phyloP scores from a whole-genome alignment of 2,329 filamentous ascomycete species.

The Pseudocercospora fuligena region DNA sequence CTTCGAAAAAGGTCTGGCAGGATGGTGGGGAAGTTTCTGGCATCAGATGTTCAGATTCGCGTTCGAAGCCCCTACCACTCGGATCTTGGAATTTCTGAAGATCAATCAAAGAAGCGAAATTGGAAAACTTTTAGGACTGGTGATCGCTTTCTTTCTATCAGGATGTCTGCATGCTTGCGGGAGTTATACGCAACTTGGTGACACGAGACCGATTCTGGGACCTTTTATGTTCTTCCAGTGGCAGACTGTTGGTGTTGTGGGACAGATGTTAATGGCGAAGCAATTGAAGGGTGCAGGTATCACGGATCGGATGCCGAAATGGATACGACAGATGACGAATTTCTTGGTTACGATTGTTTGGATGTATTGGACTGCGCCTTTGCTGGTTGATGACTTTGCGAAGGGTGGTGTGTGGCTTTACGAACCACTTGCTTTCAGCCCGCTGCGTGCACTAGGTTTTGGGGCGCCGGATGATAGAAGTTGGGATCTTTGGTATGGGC shows the following conservation, averaged over 20 bases:
- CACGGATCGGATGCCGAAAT: conserved; percentile 48
- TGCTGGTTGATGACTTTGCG: conserved; percentile 78
- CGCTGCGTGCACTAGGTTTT: conserved; percentile 68
- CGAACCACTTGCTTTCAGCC: conserved; percentile 80
- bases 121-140: conserved; percentile 48
- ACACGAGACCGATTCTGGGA: conserved; percentile 59
- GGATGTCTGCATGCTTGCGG: conserved; percentile 73
- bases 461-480: conserved; percentile 65
- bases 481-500: conserved; percentile 68
- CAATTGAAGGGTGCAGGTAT: conserved; percentile 36
- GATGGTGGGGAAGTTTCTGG: conserved; percentile 88
- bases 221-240: conserved; percentile 72
- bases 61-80: conserved; percentile 65
- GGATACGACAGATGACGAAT: conserved; percentile 61
- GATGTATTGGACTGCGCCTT: conserved; percentile 68
- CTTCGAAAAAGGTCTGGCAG: conserved; percentile 72
- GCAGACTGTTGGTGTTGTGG: conserved; percentile 67
- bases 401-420: conserved; percentile 76
- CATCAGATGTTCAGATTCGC: conserved; percentile 84
- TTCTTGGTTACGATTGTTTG: conserved; percentile 66
- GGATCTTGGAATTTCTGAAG: conserved; percentile 44
- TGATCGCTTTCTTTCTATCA: conserved; percentile 68
- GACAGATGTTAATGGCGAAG: conserved; percentile 58
- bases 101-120: conserved; percentile 41
- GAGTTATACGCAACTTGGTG: conserved; percentile 68